Base-by-base conservation (phyloP, 768 basidiomycete genomes). In the Myochromella boudieri region DNA sequence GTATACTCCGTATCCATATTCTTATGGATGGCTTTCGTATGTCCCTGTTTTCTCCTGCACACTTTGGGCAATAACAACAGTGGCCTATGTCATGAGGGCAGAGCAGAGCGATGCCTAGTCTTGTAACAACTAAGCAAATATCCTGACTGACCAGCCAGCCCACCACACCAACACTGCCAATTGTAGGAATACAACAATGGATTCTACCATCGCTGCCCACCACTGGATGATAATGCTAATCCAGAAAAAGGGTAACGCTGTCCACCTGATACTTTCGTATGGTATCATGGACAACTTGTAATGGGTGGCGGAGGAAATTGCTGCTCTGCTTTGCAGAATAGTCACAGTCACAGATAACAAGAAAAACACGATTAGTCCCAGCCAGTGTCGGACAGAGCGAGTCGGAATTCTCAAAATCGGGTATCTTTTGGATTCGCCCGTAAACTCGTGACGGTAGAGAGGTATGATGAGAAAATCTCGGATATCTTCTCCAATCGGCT, bases 381-480 rank as follows among this genome's bases (percentile, higher is more conserved):
- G 51, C 87, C 87, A 89, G 53, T 91, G 88, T 3, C 73, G 78
- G 42, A 77, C 52, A 0, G 88, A 84, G 18, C 88, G 81, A 44
- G 59, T 68, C 18, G 88, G 88, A 44, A 89, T 61, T 3, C 59
- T 65, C 27, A 63, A 60, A 55, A 91, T 79, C 6, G 69, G 72
- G 57, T 88, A 89, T 54, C 81, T 74, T 55, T 85, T 84, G 28
- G 80, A 40, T 67, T 87, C 85, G 25, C 88, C 88, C 0, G 88
- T 89, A 60, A 89, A 91, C 59, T 90, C 88, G 60, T 91, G 87
- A 26, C 88, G 80, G 52, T 91, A 91, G 56, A 87, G 76, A 6
- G 88, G 88, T 48, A 91, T 81, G 55, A 91, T 86, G 48, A 90
- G 78, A 59, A 90, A 90, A 51, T 88, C 86, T 37, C 83, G 81